phyloP scores from a whole-genome alignment of 2,329 filamentous ascomycete genomes.

The Cercospora berteroae region DNA sequence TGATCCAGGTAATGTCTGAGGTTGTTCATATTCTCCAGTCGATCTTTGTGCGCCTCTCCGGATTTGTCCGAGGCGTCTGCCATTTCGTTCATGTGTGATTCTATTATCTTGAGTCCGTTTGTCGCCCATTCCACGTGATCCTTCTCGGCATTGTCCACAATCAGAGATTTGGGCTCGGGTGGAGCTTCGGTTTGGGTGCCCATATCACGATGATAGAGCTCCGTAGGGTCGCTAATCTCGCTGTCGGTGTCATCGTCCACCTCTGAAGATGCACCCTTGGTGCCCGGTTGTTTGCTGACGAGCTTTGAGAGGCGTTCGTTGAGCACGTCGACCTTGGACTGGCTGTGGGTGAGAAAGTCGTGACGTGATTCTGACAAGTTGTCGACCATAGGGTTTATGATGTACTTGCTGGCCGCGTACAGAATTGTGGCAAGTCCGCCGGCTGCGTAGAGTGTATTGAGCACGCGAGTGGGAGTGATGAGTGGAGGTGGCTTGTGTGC shows the following conservation, averaged over 20 bases:
- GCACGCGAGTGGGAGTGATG: conserved; percentile 56
- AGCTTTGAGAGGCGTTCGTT: conserved; percentile 53
- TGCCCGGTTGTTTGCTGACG: conserved; percentile 30
- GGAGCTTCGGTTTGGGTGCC: conserved; percentile 69
- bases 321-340: conserved; percentile 53
- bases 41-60: conserved; percentile 52
- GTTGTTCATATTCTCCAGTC: conserved; percentile 52
- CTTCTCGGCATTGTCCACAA: conserved; percentile 22
- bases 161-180: conserved; percentile 44
- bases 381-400: conserved; percentile 62
- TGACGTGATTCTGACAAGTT: conserved; percentile 56
- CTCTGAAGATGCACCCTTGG: conserved; percentile 30
- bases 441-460: conserved; percentile 57
- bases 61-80: conserved; percentile 51
- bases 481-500: conserved; percentile 59
- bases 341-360: conserved; percentile 54
- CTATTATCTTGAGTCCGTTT: conserved; percentile 48
- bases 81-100: conserved; percentile 52
- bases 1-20: conserved; percentile 66
- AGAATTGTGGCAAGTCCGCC: conserved; percentile 57
- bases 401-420: conserved; percentile 69
- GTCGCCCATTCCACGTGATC: conserved; percentile 30
- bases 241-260: conserved; percentile 51
- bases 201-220: conserved; percentile 78
- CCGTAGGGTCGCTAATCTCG: conserved; percentile 62